Evolutionary conservation across 495 filamentous ascomycete genomes (phyloP).

Genomic region (Podospora australis): DNA sequence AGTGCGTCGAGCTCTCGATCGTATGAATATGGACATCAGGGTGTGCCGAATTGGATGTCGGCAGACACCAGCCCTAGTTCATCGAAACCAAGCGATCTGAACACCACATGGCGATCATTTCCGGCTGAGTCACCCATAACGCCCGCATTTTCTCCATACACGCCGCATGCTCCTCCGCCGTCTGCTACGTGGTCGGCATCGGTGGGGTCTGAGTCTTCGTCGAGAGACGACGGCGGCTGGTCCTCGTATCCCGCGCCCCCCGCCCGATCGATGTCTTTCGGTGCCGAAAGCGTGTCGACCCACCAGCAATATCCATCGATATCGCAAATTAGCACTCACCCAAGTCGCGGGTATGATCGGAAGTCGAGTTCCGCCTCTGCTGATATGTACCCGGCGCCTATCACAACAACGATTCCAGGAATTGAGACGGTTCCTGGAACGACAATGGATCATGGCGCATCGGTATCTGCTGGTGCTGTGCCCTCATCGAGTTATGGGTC

Average conservation of each 20-base stretch:
- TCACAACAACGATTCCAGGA: slow-evolving; percentile 32
- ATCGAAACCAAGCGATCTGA: slow-evolving; percentile 31
- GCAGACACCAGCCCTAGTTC: slow-evolving; percentile 31
- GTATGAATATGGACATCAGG: slow-evolving; percentile 36
- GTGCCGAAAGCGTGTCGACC: slow-evolving; percentile 28
- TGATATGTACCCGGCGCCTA: slow-evolving; percentile 33
- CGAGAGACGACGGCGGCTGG: slow-evolving; percentile 33
- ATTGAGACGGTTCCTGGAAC: slow-evolving; percentile 32
- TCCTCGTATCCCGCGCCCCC: slow-evolving; percentile 33
- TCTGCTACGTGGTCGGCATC: slow-evolving; percentile 37
- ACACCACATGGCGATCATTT: slow-evolving; percentile 33
- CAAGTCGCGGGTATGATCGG: slow-evolving; percentile 29
- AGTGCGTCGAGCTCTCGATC: slow-evolving; percentile 25
- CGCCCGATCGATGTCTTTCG: slow-evolving; percentile 39
- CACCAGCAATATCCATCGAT: slow-evolving; percentile 30
- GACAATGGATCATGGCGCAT: slow-evolving; percentile 26
- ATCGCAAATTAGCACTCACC: slow-evolving; percentile 23
- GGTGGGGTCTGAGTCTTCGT: slow-evolving; percentile 24
- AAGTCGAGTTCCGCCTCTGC: slow-evolving; percentile 26
- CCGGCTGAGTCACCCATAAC: slow-evolving; percentile 35
- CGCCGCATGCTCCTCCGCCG: slow-evolving; percentile 29
- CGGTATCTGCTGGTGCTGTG: slow-evolving; percentile 36
- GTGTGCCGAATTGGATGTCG: slow-evolving; percentile 38
- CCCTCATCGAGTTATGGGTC: slow-evolving; percentile 33
- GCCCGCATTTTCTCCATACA: slow-evolving; percentile 35